Conservation (phyloP, 108 stramenopile genomes). For the Cyclotella atomus region DNA sequence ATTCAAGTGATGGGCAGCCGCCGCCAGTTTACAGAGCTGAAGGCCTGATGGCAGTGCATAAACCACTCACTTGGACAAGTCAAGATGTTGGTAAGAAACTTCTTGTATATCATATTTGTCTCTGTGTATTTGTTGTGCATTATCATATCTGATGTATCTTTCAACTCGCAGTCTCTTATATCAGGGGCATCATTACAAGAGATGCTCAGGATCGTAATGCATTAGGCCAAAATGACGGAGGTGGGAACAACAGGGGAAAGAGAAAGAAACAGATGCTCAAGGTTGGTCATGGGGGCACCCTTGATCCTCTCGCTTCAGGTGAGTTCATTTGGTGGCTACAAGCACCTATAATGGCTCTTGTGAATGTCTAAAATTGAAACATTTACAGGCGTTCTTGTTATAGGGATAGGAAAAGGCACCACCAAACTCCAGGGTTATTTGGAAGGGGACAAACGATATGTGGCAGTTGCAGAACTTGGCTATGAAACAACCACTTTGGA, state of each 20-base stretch:
- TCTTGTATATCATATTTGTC: too few species aligned
- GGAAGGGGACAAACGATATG: constrained; percentile 83
- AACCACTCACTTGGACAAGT: constrained; percentile 93
- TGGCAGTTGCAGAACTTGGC: constrained; percentile 70
- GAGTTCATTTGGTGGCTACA: background rate
- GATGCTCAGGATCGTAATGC: constrained; percentile 73
- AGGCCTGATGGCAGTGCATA: constrained; percentile 89
- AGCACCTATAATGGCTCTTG: background rate
- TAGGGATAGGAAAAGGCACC: constrained; percentile 91
- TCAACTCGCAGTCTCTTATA: constrained; percentile 79
- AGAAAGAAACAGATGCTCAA: constrained; percentile 58
- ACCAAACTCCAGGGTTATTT: constrained; percentile 78
- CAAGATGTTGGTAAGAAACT: too few species aligned
- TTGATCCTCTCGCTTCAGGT: constrained; percentile 91
- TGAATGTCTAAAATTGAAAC: background rate
- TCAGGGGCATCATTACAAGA: constrained; percentile 72
- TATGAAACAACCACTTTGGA: constrained; percentile 90
- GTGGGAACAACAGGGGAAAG: constrained; percentile 34
- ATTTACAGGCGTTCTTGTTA: constrained; percentile 81
- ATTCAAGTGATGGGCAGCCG: constrained; percentile 23
- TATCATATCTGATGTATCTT: too few species aligned
- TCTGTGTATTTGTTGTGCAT: too few species aligned
- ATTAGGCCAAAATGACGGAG: constrained; percentile 13
- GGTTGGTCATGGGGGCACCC: constrained; percentile 96
- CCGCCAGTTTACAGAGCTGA: constrained; percentile 68